Conservation (phyloP, 1,284 basidiomycete species). For the Ceratobasidium sp. region DNA sequence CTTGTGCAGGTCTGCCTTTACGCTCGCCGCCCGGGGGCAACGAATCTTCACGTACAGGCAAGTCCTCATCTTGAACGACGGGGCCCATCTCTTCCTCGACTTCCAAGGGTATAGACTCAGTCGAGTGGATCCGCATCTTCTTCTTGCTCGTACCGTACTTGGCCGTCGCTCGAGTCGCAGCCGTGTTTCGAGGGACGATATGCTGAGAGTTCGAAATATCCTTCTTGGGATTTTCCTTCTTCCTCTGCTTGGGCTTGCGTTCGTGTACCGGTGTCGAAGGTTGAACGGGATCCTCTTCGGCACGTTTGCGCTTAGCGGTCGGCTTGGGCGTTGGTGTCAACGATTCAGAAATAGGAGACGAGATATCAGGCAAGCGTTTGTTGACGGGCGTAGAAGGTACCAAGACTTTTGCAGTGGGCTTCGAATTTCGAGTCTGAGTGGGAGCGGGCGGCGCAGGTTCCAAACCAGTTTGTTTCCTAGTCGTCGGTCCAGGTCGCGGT, state of each 20-base stretch:
- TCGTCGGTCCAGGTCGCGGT: not conserved
- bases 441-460: slow-evolving; percentile 20
- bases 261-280: slow-evolving; percentile 8
- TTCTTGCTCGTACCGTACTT: slow-evolving; percentile 24
- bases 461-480: not conserved
- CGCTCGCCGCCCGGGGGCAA: not conserved
- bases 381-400: not conserved
- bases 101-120: slow-evolving; percentile 11
- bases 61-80: too few relatives aligned
- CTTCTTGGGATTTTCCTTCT: not conserved
- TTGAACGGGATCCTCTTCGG: slow-evolving; percentile 28
- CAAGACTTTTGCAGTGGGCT: slow-evolving; percentile 5
- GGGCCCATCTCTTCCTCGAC: not conserved
- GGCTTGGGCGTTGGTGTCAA: slow-evolving; percentile 21
- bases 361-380: not conserved
- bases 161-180: slow-evolving; percentile 33
- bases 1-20: not conserved
- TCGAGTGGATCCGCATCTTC: slow-evolving; percentile 14
- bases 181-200: slow-evolving; percentile 22
- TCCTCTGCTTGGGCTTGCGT: not conserved
- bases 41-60: too few relatives aligned
- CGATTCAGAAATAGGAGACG: slow-evolving; percentile 18
- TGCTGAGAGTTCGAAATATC: slow-evolving; percentile 12
- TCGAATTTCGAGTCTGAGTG: slow-evolving; percentile 20
- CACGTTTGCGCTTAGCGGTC: slow-evolving; percentile 28